These are phyloP conservation scores for Trichoderma lentiforme DNA, from an alignment of 2,329 filamentous ascomycete genomes.

Conservation along the genomic window DNA sequence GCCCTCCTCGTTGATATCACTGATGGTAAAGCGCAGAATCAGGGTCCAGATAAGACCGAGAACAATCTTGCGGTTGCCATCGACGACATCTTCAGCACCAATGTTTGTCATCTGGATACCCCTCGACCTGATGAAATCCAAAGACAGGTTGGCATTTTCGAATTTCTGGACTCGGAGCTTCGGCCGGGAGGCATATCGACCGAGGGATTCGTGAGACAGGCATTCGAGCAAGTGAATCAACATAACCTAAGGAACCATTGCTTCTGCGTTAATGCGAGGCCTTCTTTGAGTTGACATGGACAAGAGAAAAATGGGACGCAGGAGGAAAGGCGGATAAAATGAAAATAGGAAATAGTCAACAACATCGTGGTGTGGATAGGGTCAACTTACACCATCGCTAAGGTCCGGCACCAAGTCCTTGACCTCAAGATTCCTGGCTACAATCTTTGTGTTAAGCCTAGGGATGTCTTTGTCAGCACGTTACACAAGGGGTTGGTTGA, in stretches of 20 bases:
- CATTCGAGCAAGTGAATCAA: conserved; percentile 97
- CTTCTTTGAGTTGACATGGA: background rate
- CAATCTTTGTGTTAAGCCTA: conserved; percentile 95
- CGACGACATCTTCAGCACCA: conserved; percentile 95
- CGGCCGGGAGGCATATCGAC: conserved; percentile 92
- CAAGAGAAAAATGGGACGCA: background rate
- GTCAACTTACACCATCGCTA: conserved; percentile 77
- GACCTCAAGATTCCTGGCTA: conserved; percentile 72
- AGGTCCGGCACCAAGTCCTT: conserved; percentile 86
- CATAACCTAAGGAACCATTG: conserved; percentile 60
- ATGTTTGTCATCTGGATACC: conserved; percentile 98
- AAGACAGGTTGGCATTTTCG: conserved; percentile 94
- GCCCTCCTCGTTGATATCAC: conserved; percentile 96
- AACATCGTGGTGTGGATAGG: background rate
- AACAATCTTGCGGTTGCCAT: conserved; percentile 97
- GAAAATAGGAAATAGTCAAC: background rate
- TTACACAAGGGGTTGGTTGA: conserved; percentile 11
- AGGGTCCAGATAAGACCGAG: conserved; percentile 96
- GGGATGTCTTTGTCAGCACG: background rate
- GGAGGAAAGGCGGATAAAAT: background rate
- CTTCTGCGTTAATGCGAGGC: conserved; percentile 18
- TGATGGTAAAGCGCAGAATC: conserved; percentile 97
- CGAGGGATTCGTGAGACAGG: conserved; percentile 88
- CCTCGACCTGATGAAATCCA: conserved; percentile 87
- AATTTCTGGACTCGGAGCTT: conserved; percentile 95